Evolutionary conservation across 352 stramenopile genomes (phyloP), one percentile per base, ranked within the genome.

Genomic region (Pythium biforme): DNA sequence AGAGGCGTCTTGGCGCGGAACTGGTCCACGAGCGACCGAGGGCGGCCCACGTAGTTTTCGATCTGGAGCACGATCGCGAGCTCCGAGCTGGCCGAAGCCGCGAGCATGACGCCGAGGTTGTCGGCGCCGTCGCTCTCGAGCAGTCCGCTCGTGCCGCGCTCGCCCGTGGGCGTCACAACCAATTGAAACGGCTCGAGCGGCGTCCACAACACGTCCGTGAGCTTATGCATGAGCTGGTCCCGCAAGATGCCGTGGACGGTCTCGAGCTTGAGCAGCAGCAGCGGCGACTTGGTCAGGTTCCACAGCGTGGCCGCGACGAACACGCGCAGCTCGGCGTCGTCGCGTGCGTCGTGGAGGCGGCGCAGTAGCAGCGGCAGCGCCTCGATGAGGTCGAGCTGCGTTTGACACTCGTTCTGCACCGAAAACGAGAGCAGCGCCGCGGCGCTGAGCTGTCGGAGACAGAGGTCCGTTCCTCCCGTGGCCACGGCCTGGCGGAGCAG

Each of bases 191-290:
- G 61, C 20, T 84, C 73, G 15, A 90, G 67, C 15, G 79, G 68
- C 17, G 72, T 79, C 60, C 68, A 62, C 14, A 92, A 66, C 22
- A 88, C 29, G 17, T 83, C 78, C 3, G 72, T 86, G 26, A 92
- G 72, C 20, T 72, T 71, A 0, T 73, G 70, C n/a, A 66, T 58
- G n/a, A 92, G 76, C 11, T 65, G 57, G 20, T 89, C 79, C 15
- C 77, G 77, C 23, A 90, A 62, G 25, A 90, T 73, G 1, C 76
- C 77, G 56, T 90, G 82, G n/a, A 81, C 75, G 3, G 83, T 89
- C 79, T 92, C 83, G n/a, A 90, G 69, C 39, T 87, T 88, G 20
- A 92, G 64, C 26, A 90, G 41, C 5, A 92, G 41, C 23, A 79
- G 60, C 4, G 78, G 79, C 6, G 79, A 79, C 53, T 92, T 92